These are phyloP conservation scores for Pseudocercospora fijiensis DNA, from an alignment of 2,329 filamentous ascomycete genomes.

Conservation along the genomic window DNA sequence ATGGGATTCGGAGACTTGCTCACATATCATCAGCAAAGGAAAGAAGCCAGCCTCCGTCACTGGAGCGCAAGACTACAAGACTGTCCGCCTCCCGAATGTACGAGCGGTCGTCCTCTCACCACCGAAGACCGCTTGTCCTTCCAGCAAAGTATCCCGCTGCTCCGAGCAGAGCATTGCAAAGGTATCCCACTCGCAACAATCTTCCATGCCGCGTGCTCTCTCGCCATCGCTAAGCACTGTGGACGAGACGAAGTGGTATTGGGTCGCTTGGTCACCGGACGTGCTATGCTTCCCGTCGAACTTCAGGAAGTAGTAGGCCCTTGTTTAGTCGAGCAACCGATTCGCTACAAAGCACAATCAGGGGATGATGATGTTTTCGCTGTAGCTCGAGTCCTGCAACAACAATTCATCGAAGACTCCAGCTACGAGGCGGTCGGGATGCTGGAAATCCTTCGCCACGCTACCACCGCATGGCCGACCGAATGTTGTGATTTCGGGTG, in stretches of 20 bases:
- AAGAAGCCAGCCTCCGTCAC: slow-evolving; percentile 18
- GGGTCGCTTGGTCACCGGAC: slow-evolving; percentile 37
- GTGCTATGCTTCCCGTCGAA: slow-evolving; percentile 10
- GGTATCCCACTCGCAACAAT: slow-evolving; percentile 43
- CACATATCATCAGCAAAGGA: slow-evolving; percentile 1
- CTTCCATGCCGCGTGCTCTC: slow-evolving; percentile 59
- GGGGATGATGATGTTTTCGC: slow-evolving; percentile 12
- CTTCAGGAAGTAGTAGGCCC: slow-evolving; percentile 15
- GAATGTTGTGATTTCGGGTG: slow-evolving; percentile 14
- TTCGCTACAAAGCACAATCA: slow-evolving; percentile 2
- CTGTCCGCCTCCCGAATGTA: slow-evolving; percentile 8
- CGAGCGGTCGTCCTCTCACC: neutral
- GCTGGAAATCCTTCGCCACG: slow-evolving; percentile 12
- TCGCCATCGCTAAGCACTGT: slow-evolving; percentile 54
- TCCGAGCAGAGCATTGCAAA: slow-evolving; percentile 15
- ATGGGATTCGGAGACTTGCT: slow-evolving; percentile 12
- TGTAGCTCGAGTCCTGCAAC: slow-evolving; percentile 11
- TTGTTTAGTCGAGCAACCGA: slow-evolving; percentile 14
- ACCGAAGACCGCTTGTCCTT: slow-evolving; percentile 2
- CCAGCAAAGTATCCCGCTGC: slow-evolving; percentile 20
- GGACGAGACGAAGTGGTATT: slow-evolving; percentile 56
- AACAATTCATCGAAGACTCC: slow-evolving; percentile 16
- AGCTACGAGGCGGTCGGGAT: slow-evolving; percentile 14
- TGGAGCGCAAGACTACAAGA: slow-evolving; percentile 24
- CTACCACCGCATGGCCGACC: slow-evolving; percentile 7